Evolutionary conservation across 169 alveolate genomes (phyloP).

Genomic region (Plasmodium relictum): DNA sequence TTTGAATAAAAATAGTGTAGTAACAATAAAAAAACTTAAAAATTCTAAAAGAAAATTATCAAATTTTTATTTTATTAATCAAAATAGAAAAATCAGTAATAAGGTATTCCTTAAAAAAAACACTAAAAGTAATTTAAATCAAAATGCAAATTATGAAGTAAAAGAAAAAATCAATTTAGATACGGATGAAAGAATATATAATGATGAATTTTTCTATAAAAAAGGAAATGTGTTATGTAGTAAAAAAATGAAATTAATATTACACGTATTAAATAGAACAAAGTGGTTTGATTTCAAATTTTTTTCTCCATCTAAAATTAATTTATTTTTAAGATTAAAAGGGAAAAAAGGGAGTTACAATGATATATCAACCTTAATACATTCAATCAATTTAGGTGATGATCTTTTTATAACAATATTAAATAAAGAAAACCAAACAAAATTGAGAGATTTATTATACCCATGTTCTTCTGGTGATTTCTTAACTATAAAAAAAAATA

Average conservation of each 20-base stretch:
- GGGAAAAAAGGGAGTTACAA: constrained; percentile 37
- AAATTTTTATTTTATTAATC: neutral
- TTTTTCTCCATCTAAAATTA: constrained; percentile 68
- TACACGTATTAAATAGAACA: constrained; percentile 16
- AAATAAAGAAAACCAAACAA: constrained; percentile 44
- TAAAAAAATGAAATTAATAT: constrained; percentile 59
- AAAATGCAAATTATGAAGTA: neutral
- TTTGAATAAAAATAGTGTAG: neutral
- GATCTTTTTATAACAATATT: constrained; percentile 58
- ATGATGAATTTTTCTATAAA: neutral
- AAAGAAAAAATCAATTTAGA: neutral
- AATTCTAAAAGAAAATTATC: neutral
- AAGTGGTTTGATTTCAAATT: constrained; percentile 59
- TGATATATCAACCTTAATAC: constrained; percentile 67
- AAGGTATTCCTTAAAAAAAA: neutral
- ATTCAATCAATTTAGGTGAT: constrained; percentile 68
- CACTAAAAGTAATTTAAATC: neutral
- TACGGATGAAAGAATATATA: neutral
- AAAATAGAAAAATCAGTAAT: constrained; percentile 7
- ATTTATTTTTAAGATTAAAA: constrained; percentile 65
- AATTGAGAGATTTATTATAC: constrained; percentile 10
- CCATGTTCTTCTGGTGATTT: constrained; percentile 66
- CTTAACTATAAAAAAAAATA: constrained; percentile 18
- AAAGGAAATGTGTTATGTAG: constrained; percentile 32
- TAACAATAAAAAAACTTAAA: neutral